Conservation (phyloP, 257 asterid species). For the Solanum etuberosum region DNA sequence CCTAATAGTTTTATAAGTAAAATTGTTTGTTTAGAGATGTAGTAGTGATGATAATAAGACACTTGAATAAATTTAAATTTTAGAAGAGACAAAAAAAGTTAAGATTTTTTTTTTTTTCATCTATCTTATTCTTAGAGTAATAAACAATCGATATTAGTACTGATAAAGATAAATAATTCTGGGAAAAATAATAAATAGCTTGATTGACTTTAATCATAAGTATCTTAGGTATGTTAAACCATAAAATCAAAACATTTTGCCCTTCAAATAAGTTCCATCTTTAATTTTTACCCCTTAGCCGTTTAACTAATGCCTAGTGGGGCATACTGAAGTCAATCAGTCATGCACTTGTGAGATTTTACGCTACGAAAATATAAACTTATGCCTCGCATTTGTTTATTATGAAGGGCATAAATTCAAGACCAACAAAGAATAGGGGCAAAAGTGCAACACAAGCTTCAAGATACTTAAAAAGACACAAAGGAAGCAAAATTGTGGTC, state of each 20-base stretch:
- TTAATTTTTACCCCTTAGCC: no score
- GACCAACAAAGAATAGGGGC: neutral
- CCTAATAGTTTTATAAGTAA: no score
- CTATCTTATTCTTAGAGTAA: neutral
- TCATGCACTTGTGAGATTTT: neutral
- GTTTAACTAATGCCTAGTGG: no score
- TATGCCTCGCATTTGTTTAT: neutral
- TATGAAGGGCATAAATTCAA: neutral
- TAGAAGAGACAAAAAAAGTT: neutral
- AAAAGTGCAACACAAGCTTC: neutral
- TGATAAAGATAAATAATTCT: no score
- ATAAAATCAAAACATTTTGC: no score
- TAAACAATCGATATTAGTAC: neutral
- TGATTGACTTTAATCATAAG: no score
- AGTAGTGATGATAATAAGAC: no score
- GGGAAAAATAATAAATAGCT: no score
- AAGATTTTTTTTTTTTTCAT: neutral
- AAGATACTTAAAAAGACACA: neutral
- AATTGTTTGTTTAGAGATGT: no score
- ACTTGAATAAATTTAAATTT: no score
- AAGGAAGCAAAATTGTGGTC: neutral
- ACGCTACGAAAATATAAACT: neutral
- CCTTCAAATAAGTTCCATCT: no score
- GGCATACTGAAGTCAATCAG: neutral
- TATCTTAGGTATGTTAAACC: no score